A percentile compares a stretch with the other conserved stretches of the same genome.
Evolutionary conservation across 1,284 basidiomycete species (phyloP).

Genomic region (Termitomyces sp.): DNA sequence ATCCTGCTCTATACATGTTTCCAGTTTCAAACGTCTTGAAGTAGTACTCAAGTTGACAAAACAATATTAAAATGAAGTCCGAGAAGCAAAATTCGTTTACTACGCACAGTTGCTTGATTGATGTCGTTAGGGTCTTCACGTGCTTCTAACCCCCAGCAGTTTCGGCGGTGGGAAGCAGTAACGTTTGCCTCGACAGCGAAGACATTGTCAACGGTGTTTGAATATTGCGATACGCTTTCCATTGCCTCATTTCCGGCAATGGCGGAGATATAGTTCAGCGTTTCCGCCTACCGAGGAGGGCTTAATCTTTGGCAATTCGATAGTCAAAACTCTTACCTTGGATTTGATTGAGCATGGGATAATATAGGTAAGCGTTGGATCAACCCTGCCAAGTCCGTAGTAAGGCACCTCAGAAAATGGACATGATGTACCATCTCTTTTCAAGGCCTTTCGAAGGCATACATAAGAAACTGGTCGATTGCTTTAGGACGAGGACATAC

Average conservation of each 20-base stretch:
- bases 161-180: conserved; percentile 14
- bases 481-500: conserved; percentile 1
- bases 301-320: neutral
- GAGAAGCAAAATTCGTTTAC: neutral
- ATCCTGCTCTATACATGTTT: conserved; percentile 5
- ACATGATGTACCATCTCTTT: conserved; percentile 20
- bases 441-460: conserved; percentile 12
- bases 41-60: conserved; percentile 12
- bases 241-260: conserved; percentile 15
- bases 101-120: conserved; percentile 12
- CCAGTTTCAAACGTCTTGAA: conserved; percentile 14
- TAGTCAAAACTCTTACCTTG: conserved; percentile 12
- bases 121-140: neutral
- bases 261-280: conserved; percentile 16
- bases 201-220: conserved; percentile 17
- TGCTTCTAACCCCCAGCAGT: conserved; percentile 21
- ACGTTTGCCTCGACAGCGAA: conserved; percentile 16
- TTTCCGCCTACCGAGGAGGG: conserved; percentile 15
- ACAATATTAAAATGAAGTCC: neutral
- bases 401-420: conserved; percentile 16
- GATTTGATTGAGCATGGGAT: conserved; percentile 18
- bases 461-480: neutral
- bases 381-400: conserved; percentile 8
- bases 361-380: conserved; percentile 15
- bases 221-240: conserved; percentile 14